Evolutionary conservation across 768 basidiomycete species (phyloP), one percentile per base, ranked within the genome.

Genomic region (Mycena galericulata): DNA sequence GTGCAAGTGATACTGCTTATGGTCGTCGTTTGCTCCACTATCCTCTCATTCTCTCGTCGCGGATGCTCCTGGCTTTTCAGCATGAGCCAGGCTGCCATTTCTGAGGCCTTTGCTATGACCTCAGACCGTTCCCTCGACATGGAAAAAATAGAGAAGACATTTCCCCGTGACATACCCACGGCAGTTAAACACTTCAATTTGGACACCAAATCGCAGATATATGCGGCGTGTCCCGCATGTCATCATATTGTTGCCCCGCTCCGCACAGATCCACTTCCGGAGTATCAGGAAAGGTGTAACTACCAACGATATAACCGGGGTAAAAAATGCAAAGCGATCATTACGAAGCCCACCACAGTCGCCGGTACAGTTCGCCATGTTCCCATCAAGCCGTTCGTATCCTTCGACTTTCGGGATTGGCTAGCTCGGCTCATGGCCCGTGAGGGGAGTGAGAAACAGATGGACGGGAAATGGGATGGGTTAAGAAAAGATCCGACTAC

Each of bases 321-420:
- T 17, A 14, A 2, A 18, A 20, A 22, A n/a, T 54, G 51, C 32
- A 54, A 54, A 8, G 20, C 30, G 36, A 15, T 36, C 15, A 17
- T 54, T 2, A 34, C 20, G 7, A 15, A 34, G 51, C 30, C n/a
- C n/a, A n/a, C 30, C 17, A 54, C 51, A 3, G 6, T 5, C 9
- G 2, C 32, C 6, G 50, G 50, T 2, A n/a, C 12, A 15, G 20
- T 26, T 4, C 32, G 49, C 15, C 7, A 65, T 24, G 67, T 74
- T 29, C 76, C 74, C 7, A 75, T 76, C 60, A 70, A 67, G 38
- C 62, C 69, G 8, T 77, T 64, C 60, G 62, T 77, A 29, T 66
- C 50, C 8, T 76, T 70, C 47, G 72, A 75, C 47, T 72, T 78
- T 57, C 73, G 74, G 22, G 73, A 78, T 54, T 79, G 78, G 78